A percentile compares a stretch with the other conserved stretches of the same genome.
Conservation (phyloP, 202 grass and related monocot species). For the Elaeis oleifera region DNA sequence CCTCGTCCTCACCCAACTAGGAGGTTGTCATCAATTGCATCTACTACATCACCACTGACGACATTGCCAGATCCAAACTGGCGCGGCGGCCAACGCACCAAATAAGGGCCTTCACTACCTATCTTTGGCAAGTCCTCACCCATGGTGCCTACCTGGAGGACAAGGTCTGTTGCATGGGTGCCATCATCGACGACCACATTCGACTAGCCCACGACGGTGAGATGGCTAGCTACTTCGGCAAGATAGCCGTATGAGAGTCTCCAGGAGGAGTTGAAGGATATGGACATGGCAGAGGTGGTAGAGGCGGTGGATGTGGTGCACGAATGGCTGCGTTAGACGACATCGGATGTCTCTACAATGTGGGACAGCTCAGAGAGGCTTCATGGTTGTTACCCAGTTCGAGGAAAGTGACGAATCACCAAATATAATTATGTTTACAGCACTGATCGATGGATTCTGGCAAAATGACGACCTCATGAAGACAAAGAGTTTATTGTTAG, state of each 20-base stretch:
- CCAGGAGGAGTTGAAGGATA: constrained; percentile 12
- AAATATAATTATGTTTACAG: constrained; percentile 41
- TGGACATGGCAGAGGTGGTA: constrained; percentile 42
- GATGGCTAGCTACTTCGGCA: constrained; percentile 64
- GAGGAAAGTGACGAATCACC: constrained; percentile 13
- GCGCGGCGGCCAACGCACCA: constrained; percentile 33
- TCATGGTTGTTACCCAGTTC: constrained; percentile 22
- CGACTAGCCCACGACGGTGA: constrained; percentile 21
- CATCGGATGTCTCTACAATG: constrained; percentile 22
- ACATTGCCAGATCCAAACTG: constrained; percentile 38
- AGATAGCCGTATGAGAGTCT: constrained; percentile 55
- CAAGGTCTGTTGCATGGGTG: constrained; percentile 50
- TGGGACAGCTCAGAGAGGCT: neutral
- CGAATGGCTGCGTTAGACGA: constrained; percentile 38
- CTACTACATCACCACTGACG: constrained; percentile 37
- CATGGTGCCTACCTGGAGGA: constrained; percentile 17
- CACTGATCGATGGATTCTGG: constrained; percentile 48
- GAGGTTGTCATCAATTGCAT: constrained; percentile 45
- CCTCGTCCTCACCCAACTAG: neutral
- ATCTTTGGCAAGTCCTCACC: constrained; percentile 52
- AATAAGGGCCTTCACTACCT: constrained; percentile 69
- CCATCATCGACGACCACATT: constrained; percentile 51
- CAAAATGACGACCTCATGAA: constrained; percentile 28
- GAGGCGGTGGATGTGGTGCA: constrained; percentile 62
- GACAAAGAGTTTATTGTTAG: constrained; percentile 31